These are phyloP conservation scores for Leccinum sublutescens DNA, from an alignment of 768 basidiomycete species.

Conservation along the genomic window DNA sequence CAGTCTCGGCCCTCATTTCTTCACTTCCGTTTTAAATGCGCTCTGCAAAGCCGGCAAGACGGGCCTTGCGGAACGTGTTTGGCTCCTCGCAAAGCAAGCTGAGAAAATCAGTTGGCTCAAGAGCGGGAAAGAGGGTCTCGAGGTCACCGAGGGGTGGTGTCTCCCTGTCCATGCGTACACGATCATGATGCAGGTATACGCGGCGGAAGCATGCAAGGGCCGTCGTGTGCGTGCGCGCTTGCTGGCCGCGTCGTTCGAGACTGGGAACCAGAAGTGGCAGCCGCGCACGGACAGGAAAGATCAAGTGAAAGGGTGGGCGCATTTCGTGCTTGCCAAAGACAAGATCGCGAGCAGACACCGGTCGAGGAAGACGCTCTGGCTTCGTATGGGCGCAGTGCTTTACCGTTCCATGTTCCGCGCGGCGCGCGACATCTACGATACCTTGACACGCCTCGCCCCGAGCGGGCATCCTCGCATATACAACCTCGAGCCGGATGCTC, in stretches of 20 bases:
- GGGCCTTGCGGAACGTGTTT: conserved; percentile 61
- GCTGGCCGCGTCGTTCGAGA: not conserved
- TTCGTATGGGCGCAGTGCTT: conserved; percentile 32
- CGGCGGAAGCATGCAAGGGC: conserved; percentile 39
- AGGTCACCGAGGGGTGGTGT: conserved; percentile 51
- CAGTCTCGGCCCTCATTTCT: conserved; percentile 56
- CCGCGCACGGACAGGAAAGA: conserved; percentile 15
- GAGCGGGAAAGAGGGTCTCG: conserved; percentile 18
- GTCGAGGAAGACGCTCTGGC: conserved; percentile 29
- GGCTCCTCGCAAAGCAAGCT: conserved; percentile 58
- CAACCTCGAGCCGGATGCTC: conserved; percentile 52
- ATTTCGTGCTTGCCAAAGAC: conserved; percentile 27
- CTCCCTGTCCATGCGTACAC: conserved; percentile 70
- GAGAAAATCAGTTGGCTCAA: conserved; percentile 52
- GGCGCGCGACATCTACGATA: conserved; percentile 27
- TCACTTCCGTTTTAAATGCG: conserved; percentile 58
- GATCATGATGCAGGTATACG: conserved; percentile 64
- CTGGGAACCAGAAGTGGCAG: conserved; percentile 15
- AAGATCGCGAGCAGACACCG: conserved; percentile 19
- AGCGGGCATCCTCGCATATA: conserved; percentile 30
- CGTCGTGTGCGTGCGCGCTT: conserved; percentile 14
- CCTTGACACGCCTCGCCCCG: conserved; percentile 22
- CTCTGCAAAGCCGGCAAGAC: conserved; percentile 54
- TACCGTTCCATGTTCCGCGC: conserved; percentile 38
- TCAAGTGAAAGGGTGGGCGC: conserved; percentile 37